Base-by-base conservation (phyloP, 352 stramenopile genomes). In the Globisporangium iwayamae region DNA sequence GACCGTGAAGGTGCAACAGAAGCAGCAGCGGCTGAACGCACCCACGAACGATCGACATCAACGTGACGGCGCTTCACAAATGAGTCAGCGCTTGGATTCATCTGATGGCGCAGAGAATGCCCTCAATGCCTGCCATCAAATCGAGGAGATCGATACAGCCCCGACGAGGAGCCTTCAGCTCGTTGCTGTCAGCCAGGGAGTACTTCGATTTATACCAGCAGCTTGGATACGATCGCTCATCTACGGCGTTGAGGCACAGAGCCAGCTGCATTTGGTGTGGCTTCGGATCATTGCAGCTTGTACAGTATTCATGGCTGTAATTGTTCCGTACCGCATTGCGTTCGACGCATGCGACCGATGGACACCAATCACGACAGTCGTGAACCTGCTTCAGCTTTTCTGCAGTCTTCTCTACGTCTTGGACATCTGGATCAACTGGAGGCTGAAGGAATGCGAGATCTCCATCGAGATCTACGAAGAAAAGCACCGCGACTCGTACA, bases 401-500 rank as follows among this genome's bases (percentile, higher is more conserved):
- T 75, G 69, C 48, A 73, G 78, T 22, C 5, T 72, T 2, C 28
- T 87, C 32, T 87, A 84, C 32, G 32, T 63, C 3, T 13, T 82
- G 6, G 78, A 87, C 46, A 65, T 87, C 25, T 87, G 76, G 76
- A 62, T 89, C 60, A 85, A 89, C 28, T 80, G 74, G 67, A 67
- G 71, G 30, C 63, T 89, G 6, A 70, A 73, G 47, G 70, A 84
- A 38, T 78, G 66, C 38, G 59, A 72, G 1, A 36, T 76, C 4
- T 80, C 80, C 10, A 73, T 81, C 22, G 80, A 89, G 47, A 64
- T 86, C 1, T 87, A 82, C 61, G 80, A 89, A 43, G 70, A 78
- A 46, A 73, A 81, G 18, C 59, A 82, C 0, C 68, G 60, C 3
- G 52, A 81, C 1, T 53, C 64, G 7, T 89, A 89, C 61, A 80